phyloP scores from a whole-genome alignment of 176 grass and related monocot genomes.

The Oryza nivara region DNA sequence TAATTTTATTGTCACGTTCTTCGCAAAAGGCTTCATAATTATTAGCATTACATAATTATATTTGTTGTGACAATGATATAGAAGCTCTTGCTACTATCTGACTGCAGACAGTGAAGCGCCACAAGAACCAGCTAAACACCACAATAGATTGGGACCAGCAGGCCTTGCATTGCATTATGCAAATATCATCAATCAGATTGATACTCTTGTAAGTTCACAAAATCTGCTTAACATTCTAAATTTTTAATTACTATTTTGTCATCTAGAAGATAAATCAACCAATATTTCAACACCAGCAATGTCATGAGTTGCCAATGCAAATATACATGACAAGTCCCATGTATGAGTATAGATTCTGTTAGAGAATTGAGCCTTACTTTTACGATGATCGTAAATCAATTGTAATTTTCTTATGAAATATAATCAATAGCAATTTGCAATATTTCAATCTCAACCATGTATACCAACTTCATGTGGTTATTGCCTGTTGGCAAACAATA shows the following conservation, averaged over 20 bases:
- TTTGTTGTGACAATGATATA: constrained; percentile 36
- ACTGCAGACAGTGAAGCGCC: constrained; percentile 63
- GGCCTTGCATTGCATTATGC: constrained; percentile 97
- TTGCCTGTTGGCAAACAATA: background rate
- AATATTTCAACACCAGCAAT: constrained; percentile 21
- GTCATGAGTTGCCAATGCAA: constrained; percentile 16
- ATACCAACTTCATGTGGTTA: background rate
- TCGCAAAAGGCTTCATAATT: constrained; percentile 14
- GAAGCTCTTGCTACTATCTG: constrained; percentile 30
- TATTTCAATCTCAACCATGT: constrained; percentile 6
- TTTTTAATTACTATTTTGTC: constrained; percentile 24
- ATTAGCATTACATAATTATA: constrained; percentile 3
- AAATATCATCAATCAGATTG: constrained; percentile 94
- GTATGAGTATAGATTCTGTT: constrained; percentile 25
- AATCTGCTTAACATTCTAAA: constrained; percentile 25
- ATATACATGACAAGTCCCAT: constrained; percentile 24
- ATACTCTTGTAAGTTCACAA: constrained; percentile 84
- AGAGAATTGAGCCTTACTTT: constrained; percentile 12
- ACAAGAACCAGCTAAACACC: constrained; percentile 50
- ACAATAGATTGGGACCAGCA: constrained; percentile 85
- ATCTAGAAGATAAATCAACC: constrained; percentile 27
- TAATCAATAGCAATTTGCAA: constrained; percentile 24
- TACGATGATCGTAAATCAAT: constrained; percentile 21
- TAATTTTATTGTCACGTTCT: constrained; percentile 34
- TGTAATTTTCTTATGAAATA: constrained; percentile 25